These are phyloP conservation scores for Yarrowia galli DNA, from an alignment of 1,139 yeast species.

Conservation along the genomic window DNA sequence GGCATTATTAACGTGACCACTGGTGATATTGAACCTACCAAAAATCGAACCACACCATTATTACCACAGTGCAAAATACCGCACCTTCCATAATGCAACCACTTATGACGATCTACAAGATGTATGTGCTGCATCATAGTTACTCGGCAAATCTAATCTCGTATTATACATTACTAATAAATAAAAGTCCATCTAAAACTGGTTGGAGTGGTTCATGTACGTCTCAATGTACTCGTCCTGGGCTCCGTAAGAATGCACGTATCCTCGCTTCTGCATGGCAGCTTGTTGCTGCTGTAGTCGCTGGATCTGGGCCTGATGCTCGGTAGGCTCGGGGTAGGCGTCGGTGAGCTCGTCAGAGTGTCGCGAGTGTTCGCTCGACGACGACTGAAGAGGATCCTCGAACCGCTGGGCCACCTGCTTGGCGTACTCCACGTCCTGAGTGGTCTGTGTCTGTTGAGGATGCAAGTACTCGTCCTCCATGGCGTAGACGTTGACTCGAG, in stretches of 20 bases:
- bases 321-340: slow-evolving; percentile 21
- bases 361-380: slow-evolving; percentile 6
- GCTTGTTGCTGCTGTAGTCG: slow-evolving; percentile 25
- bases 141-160: too few relatives aligned
- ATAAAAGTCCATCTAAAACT: slow-evolving; percentile 14
- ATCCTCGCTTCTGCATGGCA: slow-evolving; percentile 14
- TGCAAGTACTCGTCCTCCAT: slow-evolving; percentile 30
- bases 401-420: slow-evolving; percentile 34
- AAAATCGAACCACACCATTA: too few relatives aligned
- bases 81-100: too few relatives aligned
- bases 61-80: too few relatives aligned
- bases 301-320: slow-evolving; percentile 25
- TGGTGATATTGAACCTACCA: not conserved
- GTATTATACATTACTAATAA: slow-evolving; percentile 35
- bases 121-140: too few relatives aligned
- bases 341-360: slow-evolving; percentile 20
- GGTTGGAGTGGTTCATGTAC: slow-evolving; percentile 33
- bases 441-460: not conserved
- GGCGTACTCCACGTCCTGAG: slow-evolving; percentile 34
- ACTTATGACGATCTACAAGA: too few relatives aligned
- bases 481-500: slow-evolving; percentile 24
- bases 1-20: not conserved
- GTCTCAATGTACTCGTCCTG: slow-evolving; percentile 37
- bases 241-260: slow-evolving; percentile 31
- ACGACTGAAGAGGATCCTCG: slow-evolving; percentile 30